A percentile compares a stretch with the other conserved stretches of the same genome.
These are phyloP conservation scores for Chlorella sp. DNA, from an alignment of 139 green algal species.

Conservation along the genomic window DNA sequence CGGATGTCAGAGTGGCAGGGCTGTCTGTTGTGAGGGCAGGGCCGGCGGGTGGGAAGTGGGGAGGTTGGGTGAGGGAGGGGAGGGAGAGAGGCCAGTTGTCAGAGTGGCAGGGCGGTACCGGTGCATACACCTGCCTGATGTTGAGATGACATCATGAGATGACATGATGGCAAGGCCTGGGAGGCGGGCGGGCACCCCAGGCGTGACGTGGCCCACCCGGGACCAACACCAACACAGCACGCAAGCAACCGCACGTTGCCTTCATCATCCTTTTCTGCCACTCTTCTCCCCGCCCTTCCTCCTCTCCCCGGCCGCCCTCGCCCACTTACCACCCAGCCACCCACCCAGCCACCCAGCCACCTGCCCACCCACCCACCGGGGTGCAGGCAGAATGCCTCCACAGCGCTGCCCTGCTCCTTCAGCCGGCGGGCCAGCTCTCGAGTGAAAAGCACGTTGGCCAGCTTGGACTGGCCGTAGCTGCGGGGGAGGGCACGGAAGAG, in stretches of 20 bases:
- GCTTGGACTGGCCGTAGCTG: slow-evolving; percentile 82
- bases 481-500: too few species aligned
- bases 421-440: slow-evolving; percentile 78
- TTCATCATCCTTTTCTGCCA: not conserved
- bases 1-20: not conserved
- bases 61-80: too few species aligned
- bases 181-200: not conserved
- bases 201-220: not conserved
- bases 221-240: not conserved
- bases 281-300: not conserved
- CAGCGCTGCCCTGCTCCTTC: slow-evolving; percentile 21
- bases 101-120: too few species aligned
- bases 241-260: not conserved
- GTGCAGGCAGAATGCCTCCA: slow-evolving; percentile 80
- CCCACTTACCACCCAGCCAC: too few species aligned
- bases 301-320: not conserved
- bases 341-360: not conserved
- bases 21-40: not conserved
- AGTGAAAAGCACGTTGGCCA: slow-evolving; percentile 89
- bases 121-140: not conserved
- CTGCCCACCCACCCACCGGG: slow-evolving; percentile 55
- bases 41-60: not conserved
- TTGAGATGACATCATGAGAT: too few species aligned
- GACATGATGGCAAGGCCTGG: not conserved
- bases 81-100: too few species aligned